phyloP scores from a whole-genome alignment of 2,329 filamentous ascomycete genomes.

The Fusarium floridanum region DNA sequence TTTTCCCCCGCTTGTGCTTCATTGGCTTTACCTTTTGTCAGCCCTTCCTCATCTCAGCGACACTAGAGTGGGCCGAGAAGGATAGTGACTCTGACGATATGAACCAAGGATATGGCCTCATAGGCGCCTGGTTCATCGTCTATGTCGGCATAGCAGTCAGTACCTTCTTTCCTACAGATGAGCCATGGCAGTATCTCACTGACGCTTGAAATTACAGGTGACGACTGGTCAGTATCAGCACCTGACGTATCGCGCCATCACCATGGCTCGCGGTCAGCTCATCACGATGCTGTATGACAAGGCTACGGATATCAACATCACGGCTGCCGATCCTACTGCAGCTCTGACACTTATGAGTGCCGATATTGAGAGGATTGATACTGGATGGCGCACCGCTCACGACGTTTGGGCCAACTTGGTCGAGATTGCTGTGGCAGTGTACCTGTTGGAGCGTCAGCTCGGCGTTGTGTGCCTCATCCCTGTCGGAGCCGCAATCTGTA shows the following conservation, averaged over 20 bases:
- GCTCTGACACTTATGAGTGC: constrained; percentile 60
- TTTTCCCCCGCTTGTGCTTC: constrained; percentile 33
- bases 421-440: constrained; percentile 60
- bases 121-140: constrained; percentile 38
- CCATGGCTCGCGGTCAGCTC: constrained; percentile 49
- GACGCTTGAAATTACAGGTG: neutral
- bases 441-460: constrained; percentile 57
- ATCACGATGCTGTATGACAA: constrained; percentile 46
- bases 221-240: constrained; percentile 29
- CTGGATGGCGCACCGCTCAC: constrained; percentile 54
- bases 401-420: constrained; percentile 57
- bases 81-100: constrained; percentile 16
- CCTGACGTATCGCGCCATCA: constrained; percentile 45
- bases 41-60: constrained; percentile 38
- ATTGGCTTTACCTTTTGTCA: constrained; percentile 38
- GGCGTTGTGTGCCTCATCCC: constrained; percentile 30
- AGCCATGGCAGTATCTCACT: neutral
- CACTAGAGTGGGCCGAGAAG: constrained; percentile 13
- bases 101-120: constrained; percentile 33
- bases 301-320: constrained; percentile 45
- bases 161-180: neutral
- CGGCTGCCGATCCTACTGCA: constrained; percentile 51
- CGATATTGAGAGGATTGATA: constrained; percentile 57
- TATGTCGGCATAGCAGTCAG: constrained; percentile 33
- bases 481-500: constrained; percentile 32